Evolutionary conservation across 192 early-diverging fungal genomes (phyloP).

Genomic region (Linnemannia exigua): DNA sequence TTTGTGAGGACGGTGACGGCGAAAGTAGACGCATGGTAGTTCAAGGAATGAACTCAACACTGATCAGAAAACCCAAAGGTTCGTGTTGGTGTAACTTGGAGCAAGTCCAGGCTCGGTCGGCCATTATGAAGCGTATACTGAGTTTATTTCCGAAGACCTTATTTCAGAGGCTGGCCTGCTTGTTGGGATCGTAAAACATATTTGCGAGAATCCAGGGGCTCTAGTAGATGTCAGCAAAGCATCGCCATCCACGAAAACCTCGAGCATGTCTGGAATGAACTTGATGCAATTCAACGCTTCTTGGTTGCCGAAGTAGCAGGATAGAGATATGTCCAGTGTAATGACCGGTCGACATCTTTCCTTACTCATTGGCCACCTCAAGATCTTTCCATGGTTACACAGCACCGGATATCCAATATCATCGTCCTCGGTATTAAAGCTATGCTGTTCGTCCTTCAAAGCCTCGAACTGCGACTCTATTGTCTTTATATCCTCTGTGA

Average conservation of each 20-base stretch:
- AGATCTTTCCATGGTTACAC: constrained; percentile 11
- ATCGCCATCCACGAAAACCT: neutral
- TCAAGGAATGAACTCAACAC: too few relatives aligned
- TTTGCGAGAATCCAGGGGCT: too few relatives aligned
- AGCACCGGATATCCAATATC: constrained; percentile 9
- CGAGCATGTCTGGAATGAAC: constrained; percentile 7
- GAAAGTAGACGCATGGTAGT: too few relatives aligned
- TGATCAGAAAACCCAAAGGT: too few relatives aligned
- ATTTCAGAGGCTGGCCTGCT: too few relatives aligned
- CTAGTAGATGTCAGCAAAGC: neutral
- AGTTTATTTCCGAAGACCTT: too few relatives aligned
- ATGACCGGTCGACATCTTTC: neutral
- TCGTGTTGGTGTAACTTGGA: too few relatives aligned
- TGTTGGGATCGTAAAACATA: too few relatives aligned
- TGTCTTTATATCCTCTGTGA: neutral
- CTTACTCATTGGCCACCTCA: neutral
- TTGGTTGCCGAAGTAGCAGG: constrained; percentile 9
- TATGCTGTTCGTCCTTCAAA: neutral
- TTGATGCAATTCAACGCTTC: constrained; percentile 10
- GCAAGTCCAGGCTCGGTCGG: too few relatives aligned
- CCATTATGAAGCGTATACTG: too few relatives aligned
- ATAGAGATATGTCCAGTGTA: neutral
- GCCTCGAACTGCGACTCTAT: neutral
- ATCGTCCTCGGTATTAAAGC: neutral
- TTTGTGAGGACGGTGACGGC: too few relatives aligned